phyloP scores from a whole-genome alignment of 2,329 filamentous ascomycete species.

The Pseudogymnoascus destructans region DNA sequence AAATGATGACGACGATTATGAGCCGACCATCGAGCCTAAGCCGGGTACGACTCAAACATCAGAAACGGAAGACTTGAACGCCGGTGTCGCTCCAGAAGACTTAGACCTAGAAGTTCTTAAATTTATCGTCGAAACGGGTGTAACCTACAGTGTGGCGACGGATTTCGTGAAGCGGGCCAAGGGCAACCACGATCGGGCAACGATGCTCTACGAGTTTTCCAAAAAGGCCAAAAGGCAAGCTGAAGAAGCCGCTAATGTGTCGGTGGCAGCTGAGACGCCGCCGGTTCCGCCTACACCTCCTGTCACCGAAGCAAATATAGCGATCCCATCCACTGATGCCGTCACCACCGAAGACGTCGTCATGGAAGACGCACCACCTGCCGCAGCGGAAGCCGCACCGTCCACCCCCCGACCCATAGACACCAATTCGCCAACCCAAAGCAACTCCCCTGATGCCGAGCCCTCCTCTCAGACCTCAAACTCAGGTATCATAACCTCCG shows the following conservation, averaged over 20 bases:
- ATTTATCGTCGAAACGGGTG: neutral
- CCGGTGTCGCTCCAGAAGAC: neutral
- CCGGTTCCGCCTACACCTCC: neutral
- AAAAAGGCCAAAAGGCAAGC: neutral
- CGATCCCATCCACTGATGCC: neutral
- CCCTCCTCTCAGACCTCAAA: constrained; percentile 23
- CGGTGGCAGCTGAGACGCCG: neutral
- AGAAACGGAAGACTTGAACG: neutral
- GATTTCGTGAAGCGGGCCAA: neutral
- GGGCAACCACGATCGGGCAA: neutral
- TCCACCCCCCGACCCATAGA: neutral
- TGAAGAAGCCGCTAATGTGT: neutral
- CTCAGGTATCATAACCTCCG: constrained; percentile 58
- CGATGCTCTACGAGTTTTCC: neutral
- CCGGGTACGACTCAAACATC: neutral
- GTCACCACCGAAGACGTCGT: neutral
- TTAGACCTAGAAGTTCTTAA: neutral
- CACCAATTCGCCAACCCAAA: neutral
- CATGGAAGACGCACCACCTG: neutral
- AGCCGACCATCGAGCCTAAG: neutral
- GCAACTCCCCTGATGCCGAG: neutral
- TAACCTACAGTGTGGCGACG: neutral
- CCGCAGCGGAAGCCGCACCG: neutral
- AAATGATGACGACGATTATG: neutral
- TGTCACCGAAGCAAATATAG: neutral